Conservation (phyloP, 192 early-diverging fungal genomes). For the Gorgonomyces haynaldii region DNA sequence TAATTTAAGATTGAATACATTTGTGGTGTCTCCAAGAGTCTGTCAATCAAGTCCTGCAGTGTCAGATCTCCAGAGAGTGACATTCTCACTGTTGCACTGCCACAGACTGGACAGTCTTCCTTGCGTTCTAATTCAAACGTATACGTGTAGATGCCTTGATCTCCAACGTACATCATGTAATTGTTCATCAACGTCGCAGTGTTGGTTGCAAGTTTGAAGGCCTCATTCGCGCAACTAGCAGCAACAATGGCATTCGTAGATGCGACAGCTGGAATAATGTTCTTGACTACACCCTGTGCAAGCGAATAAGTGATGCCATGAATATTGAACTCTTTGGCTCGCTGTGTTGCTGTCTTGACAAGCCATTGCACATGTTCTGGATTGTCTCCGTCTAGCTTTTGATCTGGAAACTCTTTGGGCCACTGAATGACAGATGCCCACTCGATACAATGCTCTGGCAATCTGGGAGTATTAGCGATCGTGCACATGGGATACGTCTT, state of each 20-base stretch:
- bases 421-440: conserved; percentile 91
- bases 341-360: conserved; percentile 73
- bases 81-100: conserved; percentile 30
- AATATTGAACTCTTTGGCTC: conserved; percentile 73
- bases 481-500: conserved; percentile 92
- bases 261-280: conserved; percentile 97
- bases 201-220: conserved; percentile 77
- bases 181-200: conserved; percentile 74
- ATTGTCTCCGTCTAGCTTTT: conserved; percentile 72
- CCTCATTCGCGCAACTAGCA: conserved; percentile 88
- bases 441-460: conserved; percentile 98
- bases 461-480: conserved; percentile 92
- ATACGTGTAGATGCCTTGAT: conserved; percentile 80
- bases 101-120: conserved; percentile 87
- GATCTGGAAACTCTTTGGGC: conserved; percentile 67
- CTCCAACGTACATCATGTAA: conserved; percentile 95
- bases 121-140: conserved; percentile 75
- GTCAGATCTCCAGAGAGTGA: conserved; percentile 16
- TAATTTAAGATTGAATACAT: conserved; percentile 40
- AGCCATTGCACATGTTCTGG: conserved; percentile 41
- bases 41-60: conserved; percentile 73
- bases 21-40: conserved; percentile 59
- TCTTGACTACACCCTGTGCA: conserved; percentile 95
- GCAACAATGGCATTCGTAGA: conserved; percentile 94
- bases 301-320: conserved; percentile 78